Base-by-base conservation (phyloP, 164 flowering plant species). In the Sextonia rubra region DNA sequence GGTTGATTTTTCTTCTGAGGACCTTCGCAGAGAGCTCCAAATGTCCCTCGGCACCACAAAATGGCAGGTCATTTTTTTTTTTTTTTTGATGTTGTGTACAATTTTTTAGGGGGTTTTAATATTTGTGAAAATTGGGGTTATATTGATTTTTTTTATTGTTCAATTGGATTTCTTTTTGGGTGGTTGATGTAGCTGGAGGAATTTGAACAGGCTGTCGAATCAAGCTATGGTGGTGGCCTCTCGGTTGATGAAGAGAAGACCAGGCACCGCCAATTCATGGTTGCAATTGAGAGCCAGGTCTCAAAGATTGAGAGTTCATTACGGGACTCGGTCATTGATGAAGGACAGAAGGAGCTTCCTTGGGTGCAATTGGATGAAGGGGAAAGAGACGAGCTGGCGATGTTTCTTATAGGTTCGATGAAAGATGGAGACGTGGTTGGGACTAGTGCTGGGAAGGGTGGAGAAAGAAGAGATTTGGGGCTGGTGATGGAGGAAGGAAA, bases 291-390 rank as follows among this genome's bases (percentile, higher is more conserved):
- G 67, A 78, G 70, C 58, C 90, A 86, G 74, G 81, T 91, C 74
- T 77, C 79, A 3, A 83, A 62, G 29, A 75, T 88, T 69, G 91
- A 92, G 69, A 79, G 55, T 23, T 87, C 91, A 1, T 73, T 94
- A 60, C 72, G 70, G 48, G 89, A 88, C 66, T 73, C 85, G 0
- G 72, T 82, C 0, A 67, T 63, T 65, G 79, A 85, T 25, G 90
- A 85, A n/a, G 94, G 95, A 29, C 83, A 86, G 84, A 60, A 84
- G n/a, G 65, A 86, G 2, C 25, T 79, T 70, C 84, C 92, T n/a
- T 92, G 97, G 99, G 93, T 88, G 71, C 82, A 82, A 2, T 80
- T 94, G 78, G 91, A 94, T 73, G 89, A 94, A 79, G 94, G 94
- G 6, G 99, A 94, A 76, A 26, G 91, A 23, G 74, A 89, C 70